Conservation (phyloP, 148 eudicot species). For the Nepenthes gracilis region DNA sequence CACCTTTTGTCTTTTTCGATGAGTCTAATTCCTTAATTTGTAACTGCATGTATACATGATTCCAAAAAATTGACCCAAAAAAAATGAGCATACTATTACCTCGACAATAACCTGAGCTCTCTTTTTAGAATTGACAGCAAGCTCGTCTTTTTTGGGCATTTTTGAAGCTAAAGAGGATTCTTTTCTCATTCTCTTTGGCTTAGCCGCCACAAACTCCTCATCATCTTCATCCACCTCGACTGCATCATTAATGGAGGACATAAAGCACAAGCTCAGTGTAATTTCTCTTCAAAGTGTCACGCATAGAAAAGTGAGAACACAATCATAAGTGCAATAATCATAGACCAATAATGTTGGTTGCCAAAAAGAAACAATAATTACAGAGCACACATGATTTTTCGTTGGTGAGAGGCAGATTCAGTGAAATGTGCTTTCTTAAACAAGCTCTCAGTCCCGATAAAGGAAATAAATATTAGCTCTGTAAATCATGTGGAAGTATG, state of each 20-base stretch:
- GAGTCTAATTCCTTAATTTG: not conserved
- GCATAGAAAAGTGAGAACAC: too few species aligned
- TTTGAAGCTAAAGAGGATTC: slow-evolving; percentile 7
- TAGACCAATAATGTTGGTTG: too few species aligned
- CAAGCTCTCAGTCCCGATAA: too few species aligned
- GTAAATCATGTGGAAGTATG: too few species aligned
- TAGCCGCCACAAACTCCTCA: slow-evolving; percentile 42
- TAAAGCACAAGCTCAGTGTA: not conserved
- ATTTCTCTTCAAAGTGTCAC: too few species aligned
- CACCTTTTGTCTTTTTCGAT: not conserved
- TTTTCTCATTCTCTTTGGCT: slow-evolving; percentile 25
- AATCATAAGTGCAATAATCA: too few species aligned
- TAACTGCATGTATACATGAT: not conserved
- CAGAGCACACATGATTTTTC: too few species aligned
- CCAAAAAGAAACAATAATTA: too few species aligned
- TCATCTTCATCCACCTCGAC: slow-evolving; percentile 29
- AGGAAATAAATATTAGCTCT: too few species aligned
- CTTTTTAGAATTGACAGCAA: slow-evolving; percentile 46
- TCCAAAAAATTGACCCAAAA: not conserved
- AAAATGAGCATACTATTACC: slow-evolving; percentile 31
- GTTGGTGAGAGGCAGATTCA: too few species aligned
- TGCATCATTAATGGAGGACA: slow-evolving; percentile 5
- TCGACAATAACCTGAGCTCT: slow-evolving; percentile 66
- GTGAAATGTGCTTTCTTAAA: too few species aligned
- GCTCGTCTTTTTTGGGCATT: slow-evolving; percentile 11